Evolutionary conservation across 139 green algal species (phyloP).

Genomic region (Coelastrella sp.): DNA sequence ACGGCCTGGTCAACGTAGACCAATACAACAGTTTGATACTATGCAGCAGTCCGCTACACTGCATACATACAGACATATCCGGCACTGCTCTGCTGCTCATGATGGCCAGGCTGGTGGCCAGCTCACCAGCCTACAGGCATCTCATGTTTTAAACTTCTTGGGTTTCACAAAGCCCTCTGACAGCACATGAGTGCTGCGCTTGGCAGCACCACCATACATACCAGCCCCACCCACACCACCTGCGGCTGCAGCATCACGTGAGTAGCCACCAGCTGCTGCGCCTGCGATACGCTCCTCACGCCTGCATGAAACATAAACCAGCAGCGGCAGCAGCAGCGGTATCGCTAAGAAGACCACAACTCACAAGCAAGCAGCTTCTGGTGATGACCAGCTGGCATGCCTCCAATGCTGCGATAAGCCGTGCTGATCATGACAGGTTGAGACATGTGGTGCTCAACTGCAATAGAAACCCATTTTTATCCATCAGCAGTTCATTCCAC

Average conservation of each 20-base stretch:
- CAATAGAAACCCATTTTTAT: not conserved
- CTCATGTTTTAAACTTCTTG: constrained; percentile 73
- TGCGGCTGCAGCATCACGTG: constrained; percentile 43
- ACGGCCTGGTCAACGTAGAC: not conserved
- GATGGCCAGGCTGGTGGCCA: not conserved
- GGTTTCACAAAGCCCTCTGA: constrained; percentile 65
- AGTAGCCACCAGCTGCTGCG: constrained; percentile 32
- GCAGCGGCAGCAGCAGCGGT: not conserved
- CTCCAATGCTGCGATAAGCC: too few relatives aligned
- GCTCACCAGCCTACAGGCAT: not conserved
- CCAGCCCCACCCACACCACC: not conserved
- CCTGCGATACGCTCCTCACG: constrained; percentile 12
- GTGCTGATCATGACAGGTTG: too few relatives aligned
- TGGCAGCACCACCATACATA: constrained; percentile 41
- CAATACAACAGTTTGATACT: not conserved
- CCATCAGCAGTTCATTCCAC: not conserved
- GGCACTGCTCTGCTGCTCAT: not conserved
- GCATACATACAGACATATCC: not conserved
- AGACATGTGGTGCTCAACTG: too few relatives aligned
- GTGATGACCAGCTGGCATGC: too few relatives aligned
- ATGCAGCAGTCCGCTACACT: not conserved
- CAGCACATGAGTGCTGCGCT: constrained; percentile 20
- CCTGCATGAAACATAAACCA: not conserved
- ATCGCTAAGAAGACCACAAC: too few relatives aligned
- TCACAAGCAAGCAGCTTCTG: too few relatives aligned